phyloP scores from a whole-genome alignment of 2,329 filamentous ascomycete genomes.

The Macrophomina pseudophaseolina region DNA sequence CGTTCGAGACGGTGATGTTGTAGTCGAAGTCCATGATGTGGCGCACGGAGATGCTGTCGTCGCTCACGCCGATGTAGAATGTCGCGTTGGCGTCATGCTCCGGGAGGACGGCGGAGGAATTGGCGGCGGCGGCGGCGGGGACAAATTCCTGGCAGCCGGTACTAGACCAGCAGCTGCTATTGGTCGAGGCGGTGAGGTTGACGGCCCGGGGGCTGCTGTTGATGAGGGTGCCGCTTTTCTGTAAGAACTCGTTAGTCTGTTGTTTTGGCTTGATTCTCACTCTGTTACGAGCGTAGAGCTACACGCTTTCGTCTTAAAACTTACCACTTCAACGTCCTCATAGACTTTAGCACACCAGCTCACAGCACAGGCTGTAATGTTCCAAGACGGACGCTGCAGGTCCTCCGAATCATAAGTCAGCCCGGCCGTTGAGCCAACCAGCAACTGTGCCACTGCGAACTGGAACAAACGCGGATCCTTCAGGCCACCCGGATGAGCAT shows the following conservation, averaged over 20 bases:
- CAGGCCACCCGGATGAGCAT: not conserved
- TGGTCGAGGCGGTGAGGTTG: conserved; percentile 1
- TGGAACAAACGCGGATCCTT: conserved; percentile 12
- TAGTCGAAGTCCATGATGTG: conserved; percentile 1
- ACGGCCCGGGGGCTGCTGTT: conserved; percentile 4
- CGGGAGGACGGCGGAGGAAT: not conserved
- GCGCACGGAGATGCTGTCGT: not conserved
- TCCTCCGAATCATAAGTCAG: not conserved
- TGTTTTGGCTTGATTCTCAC: not conserved
- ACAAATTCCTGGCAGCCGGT: conserved; percentile 7
- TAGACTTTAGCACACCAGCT: conserved; percentile 17
- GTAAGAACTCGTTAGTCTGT: not conserved
- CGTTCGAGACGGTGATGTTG: conserved; percentile 1
- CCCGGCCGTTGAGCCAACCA: not conserved
- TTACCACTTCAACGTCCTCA: conserved; percentile 5
- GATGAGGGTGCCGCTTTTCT: conserved; percentile 3
- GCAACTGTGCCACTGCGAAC: conserved; percentile 3
- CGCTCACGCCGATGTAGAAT: not conserved
- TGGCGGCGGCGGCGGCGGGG: not conserved
- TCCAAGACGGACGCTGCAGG: conserved; percentile 9
- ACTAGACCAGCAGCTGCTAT: conserved; percentile 9
- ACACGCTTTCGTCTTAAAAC: not conserved
- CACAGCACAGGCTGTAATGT: conserved; percentile 12
- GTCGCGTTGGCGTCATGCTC: not conserved
- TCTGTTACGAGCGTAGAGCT: no score